These are phyloP conservation scores for Cystobasidium tubakii DNA, from an alignment of 768 basidiomycete genomes.

Conservation along the genomic window DNA sequence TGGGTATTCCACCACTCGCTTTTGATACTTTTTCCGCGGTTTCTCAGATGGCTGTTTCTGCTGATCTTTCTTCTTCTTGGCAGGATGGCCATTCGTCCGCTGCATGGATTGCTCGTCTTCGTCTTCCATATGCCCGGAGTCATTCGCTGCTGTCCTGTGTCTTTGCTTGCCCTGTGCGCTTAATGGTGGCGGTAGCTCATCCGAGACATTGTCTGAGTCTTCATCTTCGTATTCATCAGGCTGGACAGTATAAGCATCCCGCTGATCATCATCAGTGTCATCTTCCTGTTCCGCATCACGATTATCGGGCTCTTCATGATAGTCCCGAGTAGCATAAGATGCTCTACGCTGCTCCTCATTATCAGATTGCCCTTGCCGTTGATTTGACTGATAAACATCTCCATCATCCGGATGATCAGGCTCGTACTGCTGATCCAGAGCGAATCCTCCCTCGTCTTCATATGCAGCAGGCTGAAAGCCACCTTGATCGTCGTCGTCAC, in stretches of 20 bases:
- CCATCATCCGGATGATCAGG: not conserved
- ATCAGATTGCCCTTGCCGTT: not conserved
- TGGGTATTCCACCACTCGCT: constrained; percentile 2
- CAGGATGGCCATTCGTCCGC: not conserved
- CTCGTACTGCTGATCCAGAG: constrained; percentile 7
- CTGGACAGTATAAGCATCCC: not conserved
- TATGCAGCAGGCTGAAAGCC: constrained; percentile 18
- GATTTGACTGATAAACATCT: not conserved
- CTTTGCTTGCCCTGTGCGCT: constrained; percentile 12
- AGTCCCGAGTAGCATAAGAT: not conserved
- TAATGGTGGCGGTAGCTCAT: constrained; percentile 1
- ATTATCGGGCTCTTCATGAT: not conserved
- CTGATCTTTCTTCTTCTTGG: constrained; percentile 20
- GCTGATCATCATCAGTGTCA: constrained; percentile 17
- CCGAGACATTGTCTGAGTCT: constrained; percentile 7
- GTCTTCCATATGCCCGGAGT: constrained; percentile 14
- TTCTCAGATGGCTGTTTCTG: not conserved
- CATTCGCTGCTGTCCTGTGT: constrained; percentile 15
- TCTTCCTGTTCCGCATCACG: constrained; percentile 21
- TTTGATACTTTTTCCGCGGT: not conserved
- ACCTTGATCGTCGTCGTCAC: constrained; percentile 6
- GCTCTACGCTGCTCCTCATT: not conserved
- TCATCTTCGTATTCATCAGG: constrained; percentile 23
- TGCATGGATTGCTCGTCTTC: constrained; percentile 23
- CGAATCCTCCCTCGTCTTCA: constrained; percentile 1